Base-by-base conservation (phyloP, 106 monocot species). In the Allium fistulosum region DNA sequence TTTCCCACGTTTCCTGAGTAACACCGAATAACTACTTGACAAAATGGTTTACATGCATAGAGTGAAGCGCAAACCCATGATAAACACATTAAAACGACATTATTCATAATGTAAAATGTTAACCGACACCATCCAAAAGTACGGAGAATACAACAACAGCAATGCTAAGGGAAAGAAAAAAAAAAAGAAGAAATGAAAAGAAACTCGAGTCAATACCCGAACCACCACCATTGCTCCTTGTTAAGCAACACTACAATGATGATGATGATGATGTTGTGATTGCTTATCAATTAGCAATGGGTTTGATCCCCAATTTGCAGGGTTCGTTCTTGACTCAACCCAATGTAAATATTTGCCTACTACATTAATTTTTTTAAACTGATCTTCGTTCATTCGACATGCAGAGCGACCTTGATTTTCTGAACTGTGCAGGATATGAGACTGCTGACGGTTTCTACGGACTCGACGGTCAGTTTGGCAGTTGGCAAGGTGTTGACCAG, bases 361-460 rank as follows among this genome's bases (percentile, higher is more conserved):
- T 22, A 22, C 22, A 22, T 22, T 22, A 22, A 52, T 75, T 78
- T 79, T 61, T 61, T 26, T 61, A 18, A 7, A 1, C 26, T 61
- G 1, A 7, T 8, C 18, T 58, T 28, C 8, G 13, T 66, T 22
- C 26, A 61, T 1, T 81, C 81, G 14, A 76, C 77, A 58, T 76
- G 69, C 9, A 92, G 76, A 8, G 92, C 84, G 4, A 70, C 80
- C 64, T 80, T 85, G 70, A 93, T 93, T 84, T 87, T 89, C 78
- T 87, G 81, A 9, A 94, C 69, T 53, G 94, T 94, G 78, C 89
- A 90, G 9, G 84, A 82, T 56, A 94, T 94, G 15, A 94, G 81
- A 61, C 84, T 84, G 79, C 80, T 87, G 51, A 94, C 93, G 2
- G 93, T 94, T 70, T 89, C 86, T n/a, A 94, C 90, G 7, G 94